phyloP scores from a whole-genome alignment of 164 flowering plant genomes.

The Vitis amurensis region DNA sequence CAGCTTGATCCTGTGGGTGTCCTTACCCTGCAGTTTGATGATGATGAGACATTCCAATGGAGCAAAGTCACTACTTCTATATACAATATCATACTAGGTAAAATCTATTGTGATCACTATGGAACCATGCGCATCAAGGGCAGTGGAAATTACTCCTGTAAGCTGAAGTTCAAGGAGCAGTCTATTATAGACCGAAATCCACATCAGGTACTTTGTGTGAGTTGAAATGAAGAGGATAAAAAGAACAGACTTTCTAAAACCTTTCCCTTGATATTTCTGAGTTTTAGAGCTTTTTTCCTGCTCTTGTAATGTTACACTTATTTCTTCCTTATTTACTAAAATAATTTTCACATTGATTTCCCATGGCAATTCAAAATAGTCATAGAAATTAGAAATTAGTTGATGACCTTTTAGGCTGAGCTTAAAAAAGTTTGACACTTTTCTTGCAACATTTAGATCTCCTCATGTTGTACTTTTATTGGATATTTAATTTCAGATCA shows the following conservation, averaged over 20 bases:
- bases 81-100: slow-evolving; percentile 94
- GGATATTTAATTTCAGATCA: too few relatives aligned
- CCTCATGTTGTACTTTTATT: too few relatives aligned
- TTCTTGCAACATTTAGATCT: too few relatives aligned
- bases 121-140: slow-evolving; percentile 98
- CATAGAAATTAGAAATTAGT: too few relatives aligned
- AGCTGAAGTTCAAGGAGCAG: slow-evolving; percentile 99
- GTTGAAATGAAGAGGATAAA: not conserved
- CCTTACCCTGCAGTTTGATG: slow-evolving; percentile 92
- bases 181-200: slow-evolving; percentile 97
- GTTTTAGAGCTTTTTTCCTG: too few relatives aligned
- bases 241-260: not conserved
- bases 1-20: slow-evolving; percentile 97
- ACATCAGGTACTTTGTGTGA: slow-evolving; percentile 70
- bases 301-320: too few relatives aligned
- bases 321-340: too few relatives aligned
- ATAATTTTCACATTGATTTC: too few relatives aligned
- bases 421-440: too few relatives aligned
- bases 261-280: not conserved
- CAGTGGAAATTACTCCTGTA: slow-evolving; percentile 90
- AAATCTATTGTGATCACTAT: slow-evolving; percentile 96
- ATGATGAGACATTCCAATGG: slow-evolving; percentile 97
- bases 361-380: too few relatives aligned
- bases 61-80: slow-evolving; percentile 99
- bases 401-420: too few relatives aligned